Evolutionary conservation across 2,329 filamentous ascomycete species (phyloP).

Genomic region (Verticillium isaacii): DNA sequence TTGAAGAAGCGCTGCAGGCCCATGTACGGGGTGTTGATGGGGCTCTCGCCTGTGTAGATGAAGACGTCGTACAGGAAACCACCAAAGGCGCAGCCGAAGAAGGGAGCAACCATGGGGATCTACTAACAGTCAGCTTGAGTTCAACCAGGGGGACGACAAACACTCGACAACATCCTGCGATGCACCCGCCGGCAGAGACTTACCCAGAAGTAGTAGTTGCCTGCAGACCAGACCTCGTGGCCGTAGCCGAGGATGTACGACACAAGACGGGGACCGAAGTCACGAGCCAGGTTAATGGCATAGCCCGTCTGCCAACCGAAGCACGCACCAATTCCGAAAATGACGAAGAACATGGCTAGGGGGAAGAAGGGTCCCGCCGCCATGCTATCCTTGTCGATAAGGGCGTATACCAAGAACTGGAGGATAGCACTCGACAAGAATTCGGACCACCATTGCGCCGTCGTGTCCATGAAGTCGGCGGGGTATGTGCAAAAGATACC

Average conservation of each 20-base stretch:
- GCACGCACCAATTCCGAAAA: constrained; percentile 68
- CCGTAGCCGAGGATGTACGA: constrained; percentile 66
- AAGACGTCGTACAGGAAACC: constrained; percentile 64
- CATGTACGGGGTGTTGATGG: constrained; percentile 63
- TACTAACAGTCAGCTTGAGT: constrained; percentile 20
- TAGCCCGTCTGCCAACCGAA: constrained; percentile 76
- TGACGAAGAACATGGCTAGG: constrained; percentile 63
- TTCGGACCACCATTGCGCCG: constrained; percentile 67
- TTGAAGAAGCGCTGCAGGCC: constrained; percentile 50
- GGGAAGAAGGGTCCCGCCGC: constrained; percentile 55
- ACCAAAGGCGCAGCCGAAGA: constrained; percentile 58
- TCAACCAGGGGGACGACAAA: neutral
- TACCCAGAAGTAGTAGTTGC: constrained; percentile 71
- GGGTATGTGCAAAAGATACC: constrained; percentile 73
- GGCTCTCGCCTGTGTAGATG: constrained; percentile 65
- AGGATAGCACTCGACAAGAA: constrained; percentile 63
- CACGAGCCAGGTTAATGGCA: constrained; percentile 68
- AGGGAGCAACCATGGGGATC: constrained; percentile 70
- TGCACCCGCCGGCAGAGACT: constrained; percentile 11
- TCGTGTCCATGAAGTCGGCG: constrained; percentile 58
- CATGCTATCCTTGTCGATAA: constrained; percentile 54
- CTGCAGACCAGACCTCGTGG: constrained; percentile 59
- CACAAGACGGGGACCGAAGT: constrained; percentile 65
- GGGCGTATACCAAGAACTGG: constrained; percentile 67
- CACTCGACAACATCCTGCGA: neutral